Conservation (phyloP, 2,329 filamentous ascomycete genomes). For the Fusarium pilosicola region DNA sequence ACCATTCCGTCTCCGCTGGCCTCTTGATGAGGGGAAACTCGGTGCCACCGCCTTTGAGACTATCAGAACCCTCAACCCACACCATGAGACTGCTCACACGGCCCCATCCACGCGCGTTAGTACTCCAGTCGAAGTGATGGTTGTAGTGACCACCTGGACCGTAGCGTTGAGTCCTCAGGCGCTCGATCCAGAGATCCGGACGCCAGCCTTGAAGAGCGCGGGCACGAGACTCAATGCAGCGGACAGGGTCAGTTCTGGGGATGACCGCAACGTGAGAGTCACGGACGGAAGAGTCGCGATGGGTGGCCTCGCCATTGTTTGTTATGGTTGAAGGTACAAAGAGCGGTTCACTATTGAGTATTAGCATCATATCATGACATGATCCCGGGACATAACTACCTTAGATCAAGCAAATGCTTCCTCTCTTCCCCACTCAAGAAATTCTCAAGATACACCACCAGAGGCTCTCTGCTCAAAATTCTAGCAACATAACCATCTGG, state of each 20-base stretch:
- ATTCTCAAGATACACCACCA: constrained; percentile 64
- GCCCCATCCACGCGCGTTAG: constrained; percentile 55
- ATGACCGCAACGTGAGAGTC: constrained; percentile 64
- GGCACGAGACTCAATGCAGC: constrained; percentile 60
- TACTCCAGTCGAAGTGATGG: constrained; percentile 66
- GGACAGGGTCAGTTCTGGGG: constrained; percentile 56
- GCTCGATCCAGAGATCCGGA: constrained; percentile 63
- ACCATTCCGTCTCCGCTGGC: constrained; percentile 53
- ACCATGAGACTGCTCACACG: constrained; percentile 65
- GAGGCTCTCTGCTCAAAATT: constrained; percentile 59
- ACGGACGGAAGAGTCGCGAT: constrained; percentile 57
- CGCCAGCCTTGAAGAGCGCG: constrained; percentile 63
- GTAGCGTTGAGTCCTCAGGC: constrained; percentile 63
- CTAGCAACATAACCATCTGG: constrained; percentile 58
- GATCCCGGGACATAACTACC: constrained; percentile 56
- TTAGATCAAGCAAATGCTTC: constrained; percentile 60
- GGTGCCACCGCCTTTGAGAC: constrained; percentile 59
- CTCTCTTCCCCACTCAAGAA: constrained; percentile 60
- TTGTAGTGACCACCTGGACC: constrained; percentile 58
- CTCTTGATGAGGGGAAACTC: constrained; percentile 59
- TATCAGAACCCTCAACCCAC: constrained; percentile 56
- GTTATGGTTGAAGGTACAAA: constrained; percentile 63
- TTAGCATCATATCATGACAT: background rate
- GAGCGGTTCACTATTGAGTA: constrained; percentile 53
- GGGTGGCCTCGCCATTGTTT: constrained; percentile 55